A percentile compares a stretch with the other conserved stretches of the same genome.
These are phyloP conservation scores for Deakozyma indianensis DNA, from an alignment of 805 yeast genomes.

Conservation along the genomic window DNA sequence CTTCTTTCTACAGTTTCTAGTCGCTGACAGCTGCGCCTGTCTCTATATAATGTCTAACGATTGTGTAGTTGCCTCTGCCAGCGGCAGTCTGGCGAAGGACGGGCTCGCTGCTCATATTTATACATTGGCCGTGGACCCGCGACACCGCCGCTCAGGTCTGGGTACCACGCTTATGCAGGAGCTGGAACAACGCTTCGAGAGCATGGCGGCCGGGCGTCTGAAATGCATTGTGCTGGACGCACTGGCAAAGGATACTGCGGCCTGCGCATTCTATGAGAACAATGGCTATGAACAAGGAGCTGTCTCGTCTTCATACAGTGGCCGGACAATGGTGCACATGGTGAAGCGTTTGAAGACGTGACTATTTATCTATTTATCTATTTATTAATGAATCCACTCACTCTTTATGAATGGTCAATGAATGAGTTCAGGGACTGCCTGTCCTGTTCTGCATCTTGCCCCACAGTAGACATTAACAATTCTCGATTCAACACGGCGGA, in stretches of 20 bases:
- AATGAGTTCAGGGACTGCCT: too few relatives aligned
- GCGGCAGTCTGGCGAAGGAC: background rate
- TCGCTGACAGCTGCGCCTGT: slow-evolving; percentile 6
- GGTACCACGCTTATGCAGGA: slow-evolving; percentile 8
- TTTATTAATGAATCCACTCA: too few relatives aligned
- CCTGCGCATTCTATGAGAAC: slow-evolving; percentile 6
- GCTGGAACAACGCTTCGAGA: slow-evolving; percentile 4
- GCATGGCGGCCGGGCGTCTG: slow-evolving; percentile 2
- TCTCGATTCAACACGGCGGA: too few relatives aligned
- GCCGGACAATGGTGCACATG: background rate
- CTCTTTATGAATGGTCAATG: too few relatives aligned
- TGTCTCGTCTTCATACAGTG: background rate
- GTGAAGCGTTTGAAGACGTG: background rate
- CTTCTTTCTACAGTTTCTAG: slow-evolving; percentile 11
- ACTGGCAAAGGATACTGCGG: slow-evolving; percentile 3
- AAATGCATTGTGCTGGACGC: slow-evolving; percentile 7
- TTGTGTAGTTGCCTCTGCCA: background rate
- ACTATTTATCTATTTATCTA: too few relatives aligned
- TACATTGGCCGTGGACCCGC: slow-evolving; percentile 10
- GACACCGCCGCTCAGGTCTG: slow-evolving; percentile 9
- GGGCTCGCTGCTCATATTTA: slow-evolving; percentile 7
- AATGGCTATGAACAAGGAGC: slow-evolving; percentile 4
- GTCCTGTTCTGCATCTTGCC: too few relatives aligned
- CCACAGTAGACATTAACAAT: too few relatives aligned
- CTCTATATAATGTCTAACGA: slow-evolving; percentile 1